Evolutionary conservation across 169 alveolate species (phyloP).

Genomic region (Eimeria necatrix): DNA sequence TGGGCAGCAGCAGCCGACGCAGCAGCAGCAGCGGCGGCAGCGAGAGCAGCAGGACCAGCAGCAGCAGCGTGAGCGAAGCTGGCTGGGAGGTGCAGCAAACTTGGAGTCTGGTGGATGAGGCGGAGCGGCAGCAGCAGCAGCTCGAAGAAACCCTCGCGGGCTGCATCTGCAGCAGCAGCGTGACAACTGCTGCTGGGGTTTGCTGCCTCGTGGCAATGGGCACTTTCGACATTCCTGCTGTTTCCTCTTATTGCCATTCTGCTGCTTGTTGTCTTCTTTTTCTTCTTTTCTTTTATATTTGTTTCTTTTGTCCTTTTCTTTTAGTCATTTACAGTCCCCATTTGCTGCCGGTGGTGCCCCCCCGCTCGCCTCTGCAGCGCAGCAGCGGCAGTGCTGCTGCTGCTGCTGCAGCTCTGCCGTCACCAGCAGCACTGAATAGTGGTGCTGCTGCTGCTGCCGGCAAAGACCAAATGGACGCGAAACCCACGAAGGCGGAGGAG

Average conservation of each 20-base stretch:
- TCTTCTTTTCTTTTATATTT: constrained; percentile 1
- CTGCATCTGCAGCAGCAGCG: constrained; percentile 64
- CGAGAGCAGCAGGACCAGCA: constrained; percentile 1
- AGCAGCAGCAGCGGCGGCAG: constrained; percentile 69
- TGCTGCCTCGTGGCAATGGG: constrained; percentile 44
- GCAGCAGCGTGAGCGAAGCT: constrained; percentile 57
- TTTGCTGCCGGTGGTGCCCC: neutral
- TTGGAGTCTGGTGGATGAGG: constrained; percentile 32
- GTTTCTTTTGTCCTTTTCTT: constrained; percentile 39
- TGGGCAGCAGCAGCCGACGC: constrained; percentile 26
- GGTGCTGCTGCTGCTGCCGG: neutral
- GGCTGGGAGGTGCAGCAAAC: neutral
- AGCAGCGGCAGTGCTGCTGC: neutral
- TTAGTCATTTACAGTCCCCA: neutral
- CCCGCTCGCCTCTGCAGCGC: neutral
- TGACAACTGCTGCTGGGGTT: constrained; percentile 29
- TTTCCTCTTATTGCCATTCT: constrained; percentile 41
- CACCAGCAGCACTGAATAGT: neutral
- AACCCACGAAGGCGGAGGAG: neutral
- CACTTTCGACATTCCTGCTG: constrained; percentile 35
- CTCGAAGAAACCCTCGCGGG: constrained; percentile 23
- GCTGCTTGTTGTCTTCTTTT: constrained; percentile 60
- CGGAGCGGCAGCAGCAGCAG: constrained; percentile 69
- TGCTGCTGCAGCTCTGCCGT: constrained; percentile 1
- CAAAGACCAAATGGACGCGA: too few species aligned